Percentiles rank a stretch among this genome's conserved stretches.
Evolutionary conservation across 1,139 yeast genomes (phyloP).

Genomic region (Candida sojae): DNA sequence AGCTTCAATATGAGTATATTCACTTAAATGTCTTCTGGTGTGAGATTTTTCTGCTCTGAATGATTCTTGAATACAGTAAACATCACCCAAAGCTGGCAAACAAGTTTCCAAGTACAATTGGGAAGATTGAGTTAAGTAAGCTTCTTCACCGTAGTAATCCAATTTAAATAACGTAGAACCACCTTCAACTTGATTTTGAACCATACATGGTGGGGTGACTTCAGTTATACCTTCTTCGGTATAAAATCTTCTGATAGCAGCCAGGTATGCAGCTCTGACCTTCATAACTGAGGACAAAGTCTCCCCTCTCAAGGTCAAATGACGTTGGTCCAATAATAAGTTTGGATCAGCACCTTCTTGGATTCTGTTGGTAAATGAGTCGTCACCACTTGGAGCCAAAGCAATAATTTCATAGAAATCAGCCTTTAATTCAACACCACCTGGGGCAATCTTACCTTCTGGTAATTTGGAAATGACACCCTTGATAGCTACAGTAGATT

Average conservation of each 20-base stretch:
- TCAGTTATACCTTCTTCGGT: constrained; percentile 77
- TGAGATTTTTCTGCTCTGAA: constrained; percentile 99
- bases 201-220: constrained; percentile 99
- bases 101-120: constrained; percentile 97
- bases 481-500: constrained; percentile 75
- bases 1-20: constrained; percentile 95
- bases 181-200: constrained; percentile 99
- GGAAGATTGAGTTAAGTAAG: constrained; percentile 94
- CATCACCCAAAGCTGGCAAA: constrained; percentile 95
- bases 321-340: constrained; percentile 90
- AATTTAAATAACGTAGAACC: constrained; percentile 93
- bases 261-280: constrained; percentile 82
- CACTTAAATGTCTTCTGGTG: constrained; percentile 97
- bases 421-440: constrained; percentile 91
- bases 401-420: constrained; percentile 90
- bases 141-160: constrained; percentile 96
- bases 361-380: constrained; percentile 89
- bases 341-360: constrained; percentile 96
- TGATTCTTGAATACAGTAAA: constrained; percentile 95
- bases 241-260: constrained; percentile 74
- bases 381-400: constrained; percentile 95
- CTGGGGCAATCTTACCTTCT: constrained; percentile 97
- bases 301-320: constrained; percentile 93
- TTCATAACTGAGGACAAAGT: constrained; percentile 91
- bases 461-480: constrained; percentile 86